Evolutionary conservation across 352 stramenopile genomes (phyloP), one percentile per base, ranked within the genome.

Genomic region (Phytophthora ohioensis): DNA sequence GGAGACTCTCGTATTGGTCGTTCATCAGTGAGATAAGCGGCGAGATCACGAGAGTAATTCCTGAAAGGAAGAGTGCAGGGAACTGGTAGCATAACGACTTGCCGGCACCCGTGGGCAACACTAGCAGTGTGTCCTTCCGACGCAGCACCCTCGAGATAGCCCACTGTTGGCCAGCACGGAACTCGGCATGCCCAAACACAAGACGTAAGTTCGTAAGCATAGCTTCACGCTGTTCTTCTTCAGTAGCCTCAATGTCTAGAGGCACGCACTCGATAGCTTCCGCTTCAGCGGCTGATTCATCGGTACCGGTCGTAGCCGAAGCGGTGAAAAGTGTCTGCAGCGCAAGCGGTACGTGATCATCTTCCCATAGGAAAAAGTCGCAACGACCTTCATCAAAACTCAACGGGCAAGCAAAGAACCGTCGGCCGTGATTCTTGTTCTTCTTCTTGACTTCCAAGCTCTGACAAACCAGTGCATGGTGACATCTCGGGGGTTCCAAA

Each of bases 1-100:
- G 91, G 12, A 99, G 81, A 48, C 84, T 91, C 48, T 88, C 59
- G 48, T 98, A 84, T 68, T 98, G 94, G 64, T 98, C 94, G 58
- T 97, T 91, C 88, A 98, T 98, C 38, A 99, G 81, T 30, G 93
- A 92, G 31, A 98, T 91, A 7, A 98, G 80, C 9, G 96, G 96
- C 6, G 91, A 98, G 17, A 99, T 91, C 5, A 99, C 94, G 41
- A 99, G 71, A 3, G 93, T 97, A 5, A 98, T 79, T 8, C 96
- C 95, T 2, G 85, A 80, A 5, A 94, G 73, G 54, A 96, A 93
- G 15, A 94, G 61, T 8, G 85, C 85, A 3, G 84, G 97, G 21
- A 99, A 89, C 53, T 99, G 97, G 75, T 99, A 99, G 67, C 96
- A 99, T 2, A 99, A 83, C 38, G 93, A 99, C 77, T 99, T 99